Evolutionary conservation across 495 filamentous ascomycete species (phyloP).

Genomic region (Podospora tetraspora): DNA sequence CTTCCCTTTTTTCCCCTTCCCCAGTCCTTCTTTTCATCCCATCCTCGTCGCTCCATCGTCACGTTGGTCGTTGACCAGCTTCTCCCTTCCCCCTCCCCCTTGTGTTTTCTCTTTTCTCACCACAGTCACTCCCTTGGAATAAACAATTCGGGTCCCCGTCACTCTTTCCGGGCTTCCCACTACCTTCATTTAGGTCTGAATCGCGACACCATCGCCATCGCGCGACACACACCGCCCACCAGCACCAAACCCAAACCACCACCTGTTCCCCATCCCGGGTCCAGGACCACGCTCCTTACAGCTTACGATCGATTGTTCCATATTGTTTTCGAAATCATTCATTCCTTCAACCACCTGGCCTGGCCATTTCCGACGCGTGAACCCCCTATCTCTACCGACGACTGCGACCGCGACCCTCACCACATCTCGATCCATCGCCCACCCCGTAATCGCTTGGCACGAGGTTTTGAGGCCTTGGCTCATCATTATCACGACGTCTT

Average conservation of each 20-base stretch:
- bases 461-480: neutral
- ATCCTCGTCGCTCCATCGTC: constrained; percentile 31
- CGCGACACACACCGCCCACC: constrained; percentile 1
- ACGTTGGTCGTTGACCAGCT: constrained; percentile 29
- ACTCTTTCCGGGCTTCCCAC: constrained; percentile 36
- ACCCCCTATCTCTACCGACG: neutral
- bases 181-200: constrained; percentile 29
- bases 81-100: constrained; percentile 26
- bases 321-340: constrained; percentile 18
- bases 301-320: constrained; percentile 25
- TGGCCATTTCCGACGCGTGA: neutral
- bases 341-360: constrained; percentile 14
- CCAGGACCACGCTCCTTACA: constrained; percentile 35
- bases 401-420: constrained; percentile 1
- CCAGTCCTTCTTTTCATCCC: constrained; percentile 33
- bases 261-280: constrained; percentile 25
- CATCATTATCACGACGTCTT: neutral
- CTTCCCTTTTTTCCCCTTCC: constrained; percentile 24
- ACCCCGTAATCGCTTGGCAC: neutral
- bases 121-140: constrained; percentile 41
- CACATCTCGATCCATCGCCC: neutral
- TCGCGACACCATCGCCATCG: constrained; percentile 8
- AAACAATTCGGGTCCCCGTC: constrained; percentile 32
- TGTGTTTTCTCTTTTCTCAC: constrained; percentile 36
- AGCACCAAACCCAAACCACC: constrained; percentile 13